A percentile compares a stretch with the other conserved stretches of the same genome.
These are phyloP conservation scores for Raddia guianensis DNA, from an alignment of 176 grass and related monocot genomes.

Conservation along the genomic window DNA sequence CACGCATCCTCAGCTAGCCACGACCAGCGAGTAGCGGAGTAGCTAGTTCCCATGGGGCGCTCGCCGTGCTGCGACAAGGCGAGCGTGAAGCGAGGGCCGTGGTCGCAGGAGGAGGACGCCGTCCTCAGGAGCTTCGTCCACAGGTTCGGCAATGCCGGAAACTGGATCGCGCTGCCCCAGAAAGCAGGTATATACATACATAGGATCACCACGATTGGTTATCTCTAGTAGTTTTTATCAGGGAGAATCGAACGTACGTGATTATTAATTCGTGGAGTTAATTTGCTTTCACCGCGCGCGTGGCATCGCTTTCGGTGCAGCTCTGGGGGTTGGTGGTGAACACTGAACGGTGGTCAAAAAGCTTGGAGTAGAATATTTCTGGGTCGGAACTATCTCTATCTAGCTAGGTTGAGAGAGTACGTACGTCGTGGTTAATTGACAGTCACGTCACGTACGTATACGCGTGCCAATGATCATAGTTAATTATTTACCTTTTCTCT, in stretches of 20 bases:
- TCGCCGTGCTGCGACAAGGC: conserved; percentile 86
- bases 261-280: background rate
- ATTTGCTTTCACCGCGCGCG: background rate
- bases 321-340: conserved; percentile 13
- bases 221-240: too few relatives aligned
- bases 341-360: background rate
- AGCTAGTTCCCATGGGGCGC: conserved; percentile 51
- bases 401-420: background rate
- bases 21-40: background rate
- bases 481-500: too few relatives aligned
- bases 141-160: conserved; percentile 63
- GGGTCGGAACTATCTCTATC: background rate
- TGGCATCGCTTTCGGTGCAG: background rate
- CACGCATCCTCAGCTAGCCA: background rate
- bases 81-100: conserved; percentile 84
- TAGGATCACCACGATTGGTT: too few relatives aligned
- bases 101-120: conserved; percentile 85
- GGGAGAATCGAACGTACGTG: too few relatives aligned
- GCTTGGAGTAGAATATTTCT: background rate
- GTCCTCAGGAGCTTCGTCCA: conserved; percentile 53
- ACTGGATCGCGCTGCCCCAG: conserved; percentile 55
- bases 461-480: background rate
- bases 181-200: conserved; percentile 42
- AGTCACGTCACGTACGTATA: conserved; percentile 4
- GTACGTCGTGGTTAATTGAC: background rate